Base-by-base conservation (phyloP, 2,329 filamentous ascomycete genomes). In the Scytalidium sp. region DNA sequence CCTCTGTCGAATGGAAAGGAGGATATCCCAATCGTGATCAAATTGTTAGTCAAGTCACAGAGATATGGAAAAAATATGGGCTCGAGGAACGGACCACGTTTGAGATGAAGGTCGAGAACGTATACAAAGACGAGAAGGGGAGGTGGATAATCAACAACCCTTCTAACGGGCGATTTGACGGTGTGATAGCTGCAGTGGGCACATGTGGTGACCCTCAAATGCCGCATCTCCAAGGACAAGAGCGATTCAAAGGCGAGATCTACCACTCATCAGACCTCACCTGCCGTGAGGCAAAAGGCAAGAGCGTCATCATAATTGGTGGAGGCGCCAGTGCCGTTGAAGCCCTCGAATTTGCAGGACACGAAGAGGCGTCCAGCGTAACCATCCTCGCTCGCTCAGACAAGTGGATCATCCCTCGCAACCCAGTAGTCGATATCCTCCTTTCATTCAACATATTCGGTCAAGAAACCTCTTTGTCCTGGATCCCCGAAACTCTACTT, bases 381-480 rank as follows among this genome's bases (percentile, higher is more conserved):
- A 84, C 83, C 50, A 84, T 95, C 23, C 77, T 95, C 9, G 83
- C 89, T 0, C 79, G 90, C 19, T 88, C 83, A 13, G 88, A 93
- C 59, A 94, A 93, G 66, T 93, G 88, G 89, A 89, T 94, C 54
- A 92, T 93, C 46, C 90, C 90, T 0, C 80, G 90, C 8, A 94
- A 95, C 56, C 74, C 88, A 0, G 44, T 94, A 41, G 75, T 94
- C 45, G 85, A 95, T 63, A 74, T 80, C 2, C 73, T 95, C 1
- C 78, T 96, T 1, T 80, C 87, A 2, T 71, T 90, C 60, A 95
- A 95, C 66, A 79, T 94, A 46, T 84, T 92, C 52, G 90, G 89
- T 1, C 82, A 86, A 41, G 87, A 94, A 66, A 94, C 87, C 0
- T 65, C 79, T 0, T 69, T 94, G 17, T 90, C 86, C 1, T 90